Conservation (phyloP, 768 basidiomycete genomes). For the Boletus sp. region DNA sequence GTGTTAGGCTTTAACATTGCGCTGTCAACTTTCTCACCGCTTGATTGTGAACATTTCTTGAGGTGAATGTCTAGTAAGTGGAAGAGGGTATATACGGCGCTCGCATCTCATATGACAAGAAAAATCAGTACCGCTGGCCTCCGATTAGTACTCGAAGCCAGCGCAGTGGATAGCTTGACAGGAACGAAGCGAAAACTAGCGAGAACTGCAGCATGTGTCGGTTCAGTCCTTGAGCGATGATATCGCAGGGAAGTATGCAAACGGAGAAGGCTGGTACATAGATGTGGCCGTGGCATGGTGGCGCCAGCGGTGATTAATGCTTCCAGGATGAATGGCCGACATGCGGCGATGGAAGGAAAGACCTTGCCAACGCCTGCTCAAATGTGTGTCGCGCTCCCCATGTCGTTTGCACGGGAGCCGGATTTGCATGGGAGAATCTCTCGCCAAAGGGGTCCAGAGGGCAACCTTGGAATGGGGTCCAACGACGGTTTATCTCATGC, state of each 20-base stretch:
- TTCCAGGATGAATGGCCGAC: slow-evolving; percentile 25
- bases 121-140: background rate
- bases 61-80: background rate
- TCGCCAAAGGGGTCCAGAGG: slow-evolving; percentile 1
- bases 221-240: slow-evolving; percentile 21
- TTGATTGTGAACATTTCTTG: slow-evolving; percentile 8
- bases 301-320: slow-evolving; percentile 31
- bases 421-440: slow-evolving; percentile 31
- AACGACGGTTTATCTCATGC: slow-evolving; percentile 13
- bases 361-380: slow-evolving; percentile 11
- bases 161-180: slow-evolving; percentile 8
- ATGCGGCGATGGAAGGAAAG: slow-evolving; percentile 23
- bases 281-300: slow-evolving; percentile 23
- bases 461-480: slow-evolving; percentile 4
- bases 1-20: slow-evolving; percentile 17
- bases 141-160: background rate
- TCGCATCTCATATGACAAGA: background rate
- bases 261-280: slow-evolving; percentile 20
- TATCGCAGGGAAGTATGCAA: slow-evolving; percentile 24
- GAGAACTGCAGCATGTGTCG: slow-evolving; percentile 11
- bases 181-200: slow-evolving; percentile 14
- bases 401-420: slow-evolving; percentile 6
- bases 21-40: slow-evolving; percentile 17
- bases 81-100: background rate
- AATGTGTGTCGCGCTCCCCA: slow-evolving; percentile 1